A percentile compares a stretch with the other conserved stretches of the same genome.
These are phyloP conservation scores for Babesia ovis DNA, from an alignment of 169 alveolate genomes.

Conservation along the genomic window DNA sequence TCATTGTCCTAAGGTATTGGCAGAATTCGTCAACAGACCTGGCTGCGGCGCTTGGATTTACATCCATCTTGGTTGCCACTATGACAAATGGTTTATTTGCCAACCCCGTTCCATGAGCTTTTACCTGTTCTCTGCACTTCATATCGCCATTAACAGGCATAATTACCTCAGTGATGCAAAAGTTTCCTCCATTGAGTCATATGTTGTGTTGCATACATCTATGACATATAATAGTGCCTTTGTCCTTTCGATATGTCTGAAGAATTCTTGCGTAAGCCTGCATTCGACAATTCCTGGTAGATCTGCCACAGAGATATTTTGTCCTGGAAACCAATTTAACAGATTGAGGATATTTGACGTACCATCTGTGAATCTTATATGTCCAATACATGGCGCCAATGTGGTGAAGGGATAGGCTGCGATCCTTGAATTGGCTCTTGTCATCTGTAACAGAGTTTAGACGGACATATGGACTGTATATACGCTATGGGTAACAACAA, in stretches of 20 bases:
- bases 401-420: constrained; percentile 68
- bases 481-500: not conserved
- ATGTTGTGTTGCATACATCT: constrained; percentile 52
- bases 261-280: constrained; percentile 33
- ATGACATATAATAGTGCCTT: constrained; percentile 53
- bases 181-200: constrained; percentile 33
- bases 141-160: too few relatives aligned
- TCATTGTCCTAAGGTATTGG: constrained; percentile 4
- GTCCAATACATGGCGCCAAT: constrained; percentile 51
- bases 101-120: constrained; percentile 29
- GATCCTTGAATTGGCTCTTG: constrained; percentile 55
- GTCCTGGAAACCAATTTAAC: constrained; percentile 8
- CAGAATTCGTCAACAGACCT: constrained; percentile 26
- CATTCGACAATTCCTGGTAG: constrained; percentile 63
- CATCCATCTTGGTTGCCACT: constrained; percentile 60
- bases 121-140: constrained; percentile 27
- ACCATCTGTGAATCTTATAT: constrained; percentile 55
- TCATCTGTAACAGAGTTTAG: constrained; percentile 9
- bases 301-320: constrained; percentile 45
- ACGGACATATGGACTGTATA: not conserved
- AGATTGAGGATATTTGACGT: not conserved
- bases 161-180: constrained; percentile 40
- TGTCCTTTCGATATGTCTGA: constrained; percentile 60
- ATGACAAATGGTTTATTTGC: constrained; percentile 48
- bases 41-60: constrained; percentile 27